phyloP scores from a whole-genome alignment of 2,329 filamentous ascomycete genomes.

The Zarea fungicola region DNA sequence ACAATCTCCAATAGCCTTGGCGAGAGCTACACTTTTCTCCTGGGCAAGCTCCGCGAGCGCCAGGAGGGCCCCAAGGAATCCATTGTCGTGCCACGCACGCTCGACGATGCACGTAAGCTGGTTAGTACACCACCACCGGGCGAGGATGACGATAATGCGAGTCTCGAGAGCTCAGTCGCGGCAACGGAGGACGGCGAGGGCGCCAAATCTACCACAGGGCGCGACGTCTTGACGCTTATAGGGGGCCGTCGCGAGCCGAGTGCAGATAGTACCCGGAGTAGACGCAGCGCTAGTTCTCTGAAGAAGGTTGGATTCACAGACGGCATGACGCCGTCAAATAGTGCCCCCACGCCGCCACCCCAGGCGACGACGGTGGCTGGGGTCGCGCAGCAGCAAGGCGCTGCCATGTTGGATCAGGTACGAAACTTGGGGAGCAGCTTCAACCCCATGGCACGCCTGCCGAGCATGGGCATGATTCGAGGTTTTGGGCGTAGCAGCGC shows the following conservation, averaged over 20 bases:
- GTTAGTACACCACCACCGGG: slow-evolving; percentile 65
- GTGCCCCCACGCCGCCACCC: not conserved
- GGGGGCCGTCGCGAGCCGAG: slow-evolving; percentile 72
- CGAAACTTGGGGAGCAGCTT: slow-evolving; percentile 73
- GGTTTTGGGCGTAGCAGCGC: slow-evolving; percentile 61
- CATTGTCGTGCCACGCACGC: slow-evolving; percentile 72
- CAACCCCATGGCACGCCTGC: slow-evolving; percentile 76
- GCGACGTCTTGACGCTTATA: slow-evolving; percentile 66
- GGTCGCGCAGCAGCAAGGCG: slow-evolving; percentile 34
- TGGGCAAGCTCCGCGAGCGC: slow-evolving; percentile 79
- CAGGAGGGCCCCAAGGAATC: slow-evolving; percentile 35
- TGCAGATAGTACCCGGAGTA: slow-evolving; percentile 66
- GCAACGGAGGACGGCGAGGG: slow-evolving; percentile 33
- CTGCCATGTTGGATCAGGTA: slow-evolving; percentile 72
- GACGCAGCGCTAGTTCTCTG: slow-evolving; percentile 55
- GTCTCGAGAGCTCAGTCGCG: slow-evolving; percentile 49
- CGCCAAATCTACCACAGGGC: slow-evolving; percentile 41
- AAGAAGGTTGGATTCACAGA: slow-evolving; percentile 52
- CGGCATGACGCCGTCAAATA: slow-evolving; percentile 20
- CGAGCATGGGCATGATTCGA: slow-evolving; percentile 67
- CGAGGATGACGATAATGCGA: slow-evolving; percentile 49
- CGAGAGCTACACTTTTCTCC: slow-evolving; percentile 87
- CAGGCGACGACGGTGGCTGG: slow-evolving; percentile 16
- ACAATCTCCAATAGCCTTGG: slow-evolving; percentile 87
- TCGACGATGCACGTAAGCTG: slow-evolving; percentile 87